Base-by-base conservation (phyloP, 2,329 filamentous ascomycete species). In the Venturiaceae sp. region DNA sequence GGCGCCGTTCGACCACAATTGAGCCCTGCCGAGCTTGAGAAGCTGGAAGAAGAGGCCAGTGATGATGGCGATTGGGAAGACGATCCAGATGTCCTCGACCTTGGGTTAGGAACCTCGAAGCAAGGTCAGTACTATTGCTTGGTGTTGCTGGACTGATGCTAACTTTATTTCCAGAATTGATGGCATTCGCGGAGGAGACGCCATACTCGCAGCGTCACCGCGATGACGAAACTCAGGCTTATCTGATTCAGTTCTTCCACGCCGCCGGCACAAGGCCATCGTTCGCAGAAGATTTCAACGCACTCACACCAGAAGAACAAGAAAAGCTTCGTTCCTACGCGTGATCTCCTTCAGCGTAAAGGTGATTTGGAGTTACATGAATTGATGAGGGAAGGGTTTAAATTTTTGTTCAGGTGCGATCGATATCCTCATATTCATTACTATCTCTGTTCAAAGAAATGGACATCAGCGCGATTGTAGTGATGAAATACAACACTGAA, bases 191-290 rank as follows among this genome's bases (percentile, higher is more conserved):
- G 26, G 85, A 75, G 0, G 76, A 77, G 2, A 80, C 80, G 2
- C 74, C 75, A 0, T 70, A 69, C 3, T 72, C 72, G 58, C 67
- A 73, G 68, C 83, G 91, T 57, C 83, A 87, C 67, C 83, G 86
- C 34, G 92, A 97, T 68, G 90, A 96, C 68, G 91, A 96, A 77
- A 96, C 92, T 7, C 90, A 95, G 69, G 83, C 81, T 3, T 96
- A 90, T 70, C 77, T 97, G 52, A 80, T 84, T 1, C 84, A 92
- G 14, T 96, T 95, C 75, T 96, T 96, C 74, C 77, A 74, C 46
- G 73, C 76, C 44, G 76, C 78, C 47, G 79, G 76, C 14, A 69
- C 72, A n/a, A 80, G 79, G 63, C 72, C 75, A 2, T 80, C 74
- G 13, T 85, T 85, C 66, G 73, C 73, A 30, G 77, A 79, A 54